phyloP scores from a whole-genome alignment of 2,329 filamentous ascomycete species.

The Chaetomium globosum region DNA sequence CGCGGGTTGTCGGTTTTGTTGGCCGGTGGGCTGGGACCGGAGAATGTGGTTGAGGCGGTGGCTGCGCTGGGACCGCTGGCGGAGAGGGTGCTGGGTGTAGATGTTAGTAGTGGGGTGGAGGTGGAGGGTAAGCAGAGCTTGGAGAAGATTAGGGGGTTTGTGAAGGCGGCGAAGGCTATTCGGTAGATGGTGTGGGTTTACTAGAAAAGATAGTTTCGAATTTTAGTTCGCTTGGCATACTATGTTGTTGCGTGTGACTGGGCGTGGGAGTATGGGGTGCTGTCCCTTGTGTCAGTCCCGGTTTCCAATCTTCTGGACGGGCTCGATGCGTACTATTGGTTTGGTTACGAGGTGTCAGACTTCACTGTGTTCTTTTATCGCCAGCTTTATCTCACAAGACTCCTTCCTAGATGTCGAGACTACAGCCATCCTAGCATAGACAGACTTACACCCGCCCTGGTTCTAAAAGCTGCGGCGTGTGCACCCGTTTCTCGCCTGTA shows the following conservation, averaged over 20 bases:
- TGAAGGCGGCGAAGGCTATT: conserved; percentile 70
- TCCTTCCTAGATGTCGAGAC: neutral
- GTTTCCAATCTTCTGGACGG: neutral
- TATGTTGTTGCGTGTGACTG: neutral
- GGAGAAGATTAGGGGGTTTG: conserved; percentile 78
- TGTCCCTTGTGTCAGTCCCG: neutral
- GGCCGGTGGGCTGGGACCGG: conserved; percentile 80
- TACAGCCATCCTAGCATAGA: neutral
- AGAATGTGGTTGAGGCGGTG: conserved; percentile 73
- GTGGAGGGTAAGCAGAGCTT: conserved; percentile 77
- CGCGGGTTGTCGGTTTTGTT: conserved; percentile 73
- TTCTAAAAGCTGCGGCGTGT: neutral
- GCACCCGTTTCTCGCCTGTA: neutral
- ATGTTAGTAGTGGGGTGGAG: conserved; percentile 94
- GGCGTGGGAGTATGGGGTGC: neutral
- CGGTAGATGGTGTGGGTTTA: conserved; percentile 42
- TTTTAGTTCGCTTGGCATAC: neutral
- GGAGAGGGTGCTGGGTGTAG: conserved; percentile 74
- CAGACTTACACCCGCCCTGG: neutral
- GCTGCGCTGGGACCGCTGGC: conserved; percentile 61
- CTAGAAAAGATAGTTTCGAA: neutral
- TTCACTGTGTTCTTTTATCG: neutral
- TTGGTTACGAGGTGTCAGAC: too few species aligned
- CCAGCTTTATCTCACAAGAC: neutral
- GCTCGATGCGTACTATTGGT: neutral